Base-by-base conservation (phyloP, 139 green algal species). In the Chlamydomonas schloesseri region DNA sequence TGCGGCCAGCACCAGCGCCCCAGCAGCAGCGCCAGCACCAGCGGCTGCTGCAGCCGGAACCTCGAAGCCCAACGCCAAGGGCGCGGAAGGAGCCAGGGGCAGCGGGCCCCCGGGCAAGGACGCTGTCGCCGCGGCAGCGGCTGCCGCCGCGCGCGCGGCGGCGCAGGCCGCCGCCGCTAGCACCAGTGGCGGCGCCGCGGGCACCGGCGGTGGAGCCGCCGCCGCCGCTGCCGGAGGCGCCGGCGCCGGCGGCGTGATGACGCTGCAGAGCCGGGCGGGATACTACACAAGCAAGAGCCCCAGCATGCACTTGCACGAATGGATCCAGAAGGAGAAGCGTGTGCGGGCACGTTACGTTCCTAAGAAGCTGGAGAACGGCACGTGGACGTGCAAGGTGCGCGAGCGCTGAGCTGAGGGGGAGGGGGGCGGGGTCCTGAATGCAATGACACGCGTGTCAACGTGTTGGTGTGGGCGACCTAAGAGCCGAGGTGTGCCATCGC, bases 291-390 rank as follows among this genome's bases (percentile, higher is more conserved):
- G 86, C 71, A 97, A 97, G 91, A 93, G 83, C 17, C 95, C 96
- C 68, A 95, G 95, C 89, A 91, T 98, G 89, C 91, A 97, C 60
- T 89, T 98, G 53, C 88, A 93, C 46, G 96, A 98, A 91, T 96
- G 91, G 93, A 81, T 84, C 28, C 73, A 92, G 74, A 85, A 81
- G 53, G 78, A 96, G 83, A 97, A 97, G 88, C 87, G 88, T 65
- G 90, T 88, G 9, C 90, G 86, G 71, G 90, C 95, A 26, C 36
- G 77, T 0, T 57, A 73, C 28, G 23, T 26, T 3, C 69, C 77
- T 0, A 33, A 33, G 31, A 34, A 81, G 73, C 18, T 37, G 2
- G 87, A 84, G 34, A 79, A 55, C 31, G 93, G 89, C 15, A 37
- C 37, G 28, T 91, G 83, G 55, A 88, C 57, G 18, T 93, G 88